Evolutionary conservation across 2,329 filamentous ascomycete genomes (phyloP), one percentile per base, ranked within the genome.

Genomic region (Aspergillus piperis): DNA sequence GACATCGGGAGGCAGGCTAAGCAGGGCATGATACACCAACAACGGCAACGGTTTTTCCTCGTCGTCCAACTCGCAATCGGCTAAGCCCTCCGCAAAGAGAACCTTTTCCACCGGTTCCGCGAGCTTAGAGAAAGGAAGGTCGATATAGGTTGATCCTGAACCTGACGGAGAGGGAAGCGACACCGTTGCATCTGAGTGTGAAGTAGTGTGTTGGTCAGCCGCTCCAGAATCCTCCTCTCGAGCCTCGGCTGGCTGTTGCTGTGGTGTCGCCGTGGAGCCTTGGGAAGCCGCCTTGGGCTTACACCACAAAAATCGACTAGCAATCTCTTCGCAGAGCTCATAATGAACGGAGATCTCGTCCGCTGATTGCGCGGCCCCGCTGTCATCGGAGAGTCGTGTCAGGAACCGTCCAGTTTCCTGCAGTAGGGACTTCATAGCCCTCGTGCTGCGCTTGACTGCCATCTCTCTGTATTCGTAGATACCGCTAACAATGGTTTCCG

Each of bases 381-480:
- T 64, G 47, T 54, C 62, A 54, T 42, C 61, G 36, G 67, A 64
- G 59, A 66, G 66, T 63, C 48, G 58, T 47, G 71, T 71, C 27
- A 79, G 67, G 48, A 76, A 65, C 32, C 65, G 68, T 1, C 88
- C 90, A 68, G 92, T 88, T 59, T 88, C 84, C 66, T 89, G 83
- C 47, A 89, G 84, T 19, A 98, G 78, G 59, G 84, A 75, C 70
- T 88, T 93, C 61, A 89, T 92, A 36, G 87, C 92, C 65, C 95
- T 84, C 13, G 91, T 82, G 41, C 86, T 94, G 57, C 91, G 84
- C 59, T 82, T 85, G 57, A 86, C 86, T 15, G 83, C 82, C 1
- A 96, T 86, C 73, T 96, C 92, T 57, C 91, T 88, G 73, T 92
- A 96, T 77, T 99, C 95, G 71, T 93, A 98, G 6, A 98, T 83